Evolutionary conservation across 2,329 filamentous ascomycete genomes (phyloP), one percentile per base, ranked within the genome.

Genomic region (Trichothecium roseum): DNA sequence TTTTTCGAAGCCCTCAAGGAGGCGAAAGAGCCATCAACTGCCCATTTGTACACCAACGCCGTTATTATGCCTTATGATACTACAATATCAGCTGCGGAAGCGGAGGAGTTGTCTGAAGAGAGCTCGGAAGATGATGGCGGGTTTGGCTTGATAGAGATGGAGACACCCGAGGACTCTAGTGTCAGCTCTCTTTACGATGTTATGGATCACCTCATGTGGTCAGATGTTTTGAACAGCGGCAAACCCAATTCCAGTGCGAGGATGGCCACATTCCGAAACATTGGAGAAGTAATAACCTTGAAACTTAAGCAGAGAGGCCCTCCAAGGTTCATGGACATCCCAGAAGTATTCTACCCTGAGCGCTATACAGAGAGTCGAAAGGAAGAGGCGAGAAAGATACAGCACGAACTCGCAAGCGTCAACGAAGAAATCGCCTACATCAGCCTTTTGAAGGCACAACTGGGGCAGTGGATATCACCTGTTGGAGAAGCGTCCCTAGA

Each of bases 331-430:
- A 56, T 72, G 29, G 66, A 72, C 4, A 63, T 76, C 24, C 72
- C 72, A 5, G 52, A 55, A 29, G 52, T 64, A 10, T 63, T 73
- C 41, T 74, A 72, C 43, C 64, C 68, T 1, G 71, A 75, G 48
- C 64, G 61, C n/a, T 76, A 74, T 38, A 50, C 71, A 35, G 53
- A 57, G 32, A 51, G 45, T 9, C 60, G 63, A 12, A 64, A 62
- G 37, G 54, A 66, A 9, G 62, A 68, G 35, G 65, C 69, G 12
- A 41, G 62, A 8, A 56, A 59, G 7, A 68, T 73, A 29, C 63
- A 66, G 40, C 39, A 40, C 10, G 20, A 24, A 24, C 20, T 57
- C 48, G 2, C 58, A 51, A 53, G 49, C 48, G 27, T 46, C 55
- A 14, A 55, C 52, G 4, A 59, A 57, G 35, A 44, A 41, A 20